phyloP scores from a whole-genome alignment of 73 alveolate species.

The Uronychia binucleata region DNA sequence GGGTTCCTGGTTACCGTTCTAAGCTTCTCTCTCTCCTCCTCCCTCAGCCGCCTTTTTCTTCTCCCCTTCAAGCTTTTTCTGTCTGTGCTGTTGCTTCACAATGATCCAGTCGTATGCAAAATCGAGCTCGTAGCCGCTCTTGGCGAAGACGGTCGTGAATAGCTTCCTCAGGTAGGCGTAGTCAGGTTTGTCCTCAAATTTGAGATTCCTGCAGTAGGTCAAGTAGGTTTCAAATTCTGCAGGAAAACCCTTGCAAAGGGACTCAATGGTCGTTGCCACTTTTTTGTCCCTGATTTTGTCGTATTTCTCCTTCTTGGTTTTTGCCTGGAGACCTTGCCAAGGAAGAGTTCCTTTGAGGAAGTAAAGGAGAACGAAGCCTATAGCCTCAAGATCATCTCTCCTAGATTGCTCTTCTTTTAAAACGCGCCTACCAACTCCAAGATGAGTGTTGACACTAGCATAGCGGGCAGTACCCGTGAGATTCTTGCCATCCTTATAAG shows the following conservation, averaged over 20 bases:
- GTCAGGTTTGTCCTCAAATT: conserved; percentile 88
- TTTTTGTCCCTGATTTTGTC: conserved; percentile 78
- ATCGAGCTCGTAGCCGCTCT: conserved; percentile 70
- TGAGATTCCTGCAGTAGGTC: conserved; percentile 55
- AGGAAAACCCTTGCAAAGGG: conserved; percentile 80
- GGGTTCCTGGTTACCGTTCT: too few relatives aligned
- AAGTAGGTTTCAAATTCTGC: conserved; percentile 68
- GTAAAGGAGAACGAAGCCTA: conserved; percentile 76
- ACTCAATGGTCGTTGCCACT: conserved; percentile 72
- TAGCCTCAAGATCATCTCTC: conserved; percentile 80
- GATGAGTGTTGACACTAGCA: conserved; percentile 71
- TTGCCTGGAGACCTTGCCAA: conserved; percentile 75
- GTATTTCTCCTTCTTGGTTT: conserved; percentile 72
- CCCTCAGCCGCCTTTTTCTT: too few relatives aligned
- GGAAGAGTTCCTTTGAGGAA: conserved; percentile 75
- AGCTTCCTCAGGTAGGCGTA: conserved; percentile 78
- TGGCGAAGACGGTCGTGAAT: conserved; percentile 66
- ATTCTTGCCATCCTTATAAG: conserved; percentile 69
- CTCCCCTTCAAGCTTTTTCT: too few relatives aligned
- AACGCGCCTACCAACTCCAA: too few relatives aligned
- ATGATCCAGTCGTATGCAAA: conserved; percentile 81
- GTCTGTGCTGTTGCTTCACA: too few relatives aligned
- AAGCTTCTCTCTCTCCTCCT: too few relatives aligned
- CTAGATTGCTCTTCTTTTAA: conserved; percentile 67
- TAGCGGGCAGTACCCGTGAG: conserved; percentile 75